Evolutionary conservation across 139 green algal species (phyloP).

Genomic region (Tetraselmis chui): DNA sequence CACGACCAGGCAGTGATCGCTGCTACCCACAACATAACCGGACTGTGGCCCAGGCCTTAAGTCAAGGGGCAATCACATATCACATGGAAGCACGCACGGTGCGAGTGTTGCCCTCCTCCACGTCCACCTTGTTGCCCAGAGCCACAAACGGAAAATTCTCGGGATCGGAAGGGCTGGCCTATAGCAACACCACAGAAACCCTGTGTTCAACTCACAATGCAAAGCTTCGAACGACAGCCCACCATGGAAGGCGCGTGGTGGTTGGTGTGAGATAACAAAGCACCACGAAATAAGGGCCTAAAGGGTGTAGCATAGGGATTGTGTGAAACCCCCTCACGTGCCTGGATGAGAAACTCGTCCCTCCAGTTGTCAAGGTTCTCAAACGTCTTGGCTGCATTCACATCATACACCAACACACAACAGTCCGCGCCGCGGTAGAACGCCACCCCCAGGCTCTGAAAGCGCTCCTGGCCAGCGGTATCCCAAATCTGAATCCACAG

Average conservation of each 20-base stretch:
- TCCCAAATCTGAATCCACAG: constrained; percentile 88
- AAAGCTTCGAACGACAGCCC: too few species aligned
- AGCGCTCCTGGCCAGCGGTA: constrained; percentile 95
- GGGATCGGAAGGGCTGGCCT: constrained; percentile 75
- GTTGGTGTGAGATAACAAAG: too few species aligned
- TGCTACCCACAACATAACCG: too few species aligned
- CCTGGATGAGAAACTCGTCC: constrained; percentile 97
- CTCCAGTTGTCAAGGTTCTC: constrained; percentile 97
- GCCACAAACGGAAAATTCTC: constrained; percentile 98
- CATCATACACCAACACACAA: constrained; percentile 96
- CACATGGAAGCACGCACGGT: constrained; percentile 51
- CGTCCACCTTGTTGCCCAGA: constrained; percentile 97
- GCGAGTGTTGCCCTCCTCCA: constrained; percentile 68
- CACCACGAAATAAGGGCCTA: too few species aligned
- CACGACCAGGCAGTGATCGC: background rate
- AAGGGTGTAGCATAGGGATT: too few species aligned
- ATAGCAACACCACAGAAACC: too few species aligned
- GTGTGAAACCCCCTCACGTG: too few species aligned
- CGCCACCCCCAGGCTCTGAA: constrained; percentile 92
- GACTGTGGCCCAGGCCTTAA: too few species aligned
- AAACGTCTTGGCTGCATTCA: constrained; percentile 92
- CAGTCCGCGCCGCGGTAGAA: constrained; percentile 98
- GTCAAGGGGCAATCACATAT: too few species aligned
- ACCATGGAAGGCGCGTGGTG: too few species aligned
- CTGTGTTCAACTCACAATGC: too few species aligned